These are phyloP conservation scores for Phytopythium kandeliae DNA, from an alignment of 352 stramenopile species.

Conservation along the genomic window DNA sequence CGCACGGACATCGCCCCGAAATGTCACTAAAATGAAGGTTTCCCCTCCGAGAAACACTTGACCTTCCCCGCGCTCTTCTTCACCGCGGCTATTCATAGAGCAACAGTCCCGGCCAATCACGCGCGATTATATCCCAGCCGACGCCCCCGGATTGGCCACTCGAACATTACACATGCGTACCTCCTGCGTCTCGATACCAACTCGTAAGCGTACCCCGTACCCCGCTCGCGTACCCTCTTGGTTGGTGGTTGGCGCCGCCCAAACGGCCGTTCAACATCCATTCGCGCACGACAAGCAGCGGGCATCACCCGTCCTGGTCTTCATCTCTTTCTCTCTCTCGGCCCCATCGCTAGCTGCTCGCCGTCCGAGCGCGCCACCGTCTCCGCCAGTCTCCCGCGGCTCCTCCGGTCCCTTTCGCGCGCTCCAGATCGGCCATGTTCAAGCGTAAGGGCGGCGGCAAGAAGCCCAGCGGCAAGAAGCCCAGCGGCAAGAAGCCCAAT, in stretches of 20 bases:
- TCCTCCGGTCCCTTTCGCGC: background rate
- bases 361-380: background rate
- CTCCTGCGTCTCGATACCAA: too few relatives aligned
- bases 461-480: constrained; percentile 12
- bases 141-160: too few relatives aligned
- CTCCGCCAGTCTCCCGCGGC: background rate
- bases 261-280: constrained; percentile 7
- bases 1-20: background rate
- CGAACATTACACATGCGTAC: too few relatives aligned
- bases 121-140: too few relatives aligned
- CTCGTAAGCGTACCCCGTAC: background rate
- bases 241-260: constrained; percentile 5
- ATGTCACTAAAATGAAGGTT: constrained; percentile 4
- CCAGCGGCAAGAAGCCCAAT: constrained; percentile 11
- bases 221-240: background rate
- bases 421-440: constrained; percentile 17
- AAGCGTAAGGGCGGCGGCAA: constrained; percentile 42
- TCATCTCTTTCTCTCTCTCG: background rate
- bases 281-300: background rate
- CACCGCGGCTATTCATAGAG: too few relatives aligned
- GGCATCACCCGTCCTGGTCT: background rate
- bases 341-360: background rate
- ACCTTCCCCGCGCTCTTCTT: too few relatives aligned
- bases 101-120: too few relatives aligned
- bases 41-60: background rate